phyloP scores from a whole-genome alignment of 306 rosid genomes.

The Gastrolobium villosum region DNA sequence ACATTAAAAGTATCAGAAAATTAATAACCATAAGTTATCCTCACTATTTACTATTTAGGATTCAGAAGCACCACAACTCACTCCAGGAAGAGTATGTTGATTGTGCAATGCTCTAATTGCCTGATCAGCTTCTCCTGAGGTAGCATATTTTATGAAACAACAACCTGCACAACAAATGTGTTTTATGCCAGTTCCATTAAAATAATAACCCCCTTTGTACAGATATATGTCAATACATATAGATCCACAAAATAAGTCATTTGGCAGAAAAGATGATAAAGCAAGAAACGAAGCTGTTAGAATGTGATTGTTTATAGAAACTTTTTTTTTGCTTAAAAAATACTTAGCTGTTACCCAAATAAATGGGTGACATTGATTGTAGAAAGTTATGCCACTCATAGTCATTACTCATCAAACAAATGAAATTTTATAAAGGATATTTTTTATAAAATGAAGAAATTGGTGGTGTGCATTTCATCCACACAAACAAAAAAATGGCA shows the following conservation, averaged over 20 bases:
- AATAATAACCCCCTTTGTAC: conserved; percentile 27
- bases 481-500: conserved; percentile 28
- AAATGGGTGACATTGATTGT: background rate
- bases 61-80: conserved; percentile 64
- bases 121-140: conserved; percentile 93
- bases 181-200: conserved; percentile 53
- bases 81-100: conserved; percentile 96
- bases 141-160: conserved; percentile 94
- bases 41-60: conserved; percentile 35
- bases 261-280: conserved; percentile 11
- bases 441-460: conserved; percentile 3
- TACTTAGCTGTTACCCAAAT: conserved; percentile 11
- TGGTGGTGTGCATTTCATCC: conserved; percentile 13
- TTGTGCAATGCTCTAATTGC: conserved; percentile 96
- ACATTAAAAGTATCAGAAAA: conserved; percentile 44
- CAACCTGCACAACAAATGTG: conserved; percentile 85
- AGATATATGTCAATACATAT: background rate
- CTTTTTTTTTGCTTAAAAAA: conserved; percentile 1
- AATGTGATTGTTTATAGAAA: conserved; percentile 1
- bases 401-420: conserved; percentile 22
- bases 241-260: conserved; percentile 18
- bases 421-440: conserved; percentile 14
- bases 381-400: background rate
- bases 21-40: conserved; percentile 29
- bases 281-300: background rate